Evolutionary conservation across 331 rosid species (phyloP).

Genomic region (Cydonia oblonga): DNA sequence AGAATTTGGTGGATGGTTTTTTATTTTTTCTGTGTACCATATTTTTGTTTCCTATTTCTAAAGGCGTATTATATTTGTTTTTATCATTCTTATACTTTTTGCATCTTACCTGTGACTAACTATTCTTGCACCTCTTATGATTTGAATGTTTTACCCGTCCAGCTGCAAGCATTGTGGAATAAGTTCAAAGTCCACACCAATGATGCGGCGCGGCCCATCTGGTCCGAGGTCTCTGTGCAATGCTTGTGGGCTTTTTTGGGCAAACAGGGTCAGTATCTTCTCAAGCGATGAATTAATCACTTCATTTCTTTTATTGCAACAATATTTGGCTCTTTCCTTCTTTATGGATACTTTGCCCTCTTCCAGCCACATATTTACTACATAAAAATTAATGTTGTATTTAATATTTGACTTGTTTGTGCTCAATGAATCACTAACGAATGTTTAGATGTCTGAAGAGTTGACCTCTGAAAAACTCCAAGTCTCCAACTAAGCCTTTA

Average conservation of each 20-base stretch:
- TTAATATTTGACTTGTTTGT: not conserved
- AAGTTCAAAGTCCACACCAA: constrained; percentile 85
- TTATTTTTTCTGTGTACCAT: too few species aligned
- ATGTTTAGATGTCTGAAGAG: not conserved
- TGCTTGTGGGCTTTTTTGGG: constrained; percentile 96
- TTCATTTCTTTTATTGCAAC: not conserved
- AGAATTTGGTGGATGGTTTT: not conserved
- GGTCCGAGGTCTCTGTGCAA: constrained; percentile 96
- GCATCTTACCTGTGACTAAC: not conserved
- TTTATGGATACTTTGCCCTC: not conserved
- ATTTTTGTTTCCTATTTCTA: not conserved
- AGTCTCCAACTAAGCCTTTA: too few species aligned
- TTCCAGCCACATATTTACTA: not conserved
- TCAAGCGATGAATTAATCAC: constrained; percentile 3
- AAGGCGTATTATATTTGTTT: not conserved
- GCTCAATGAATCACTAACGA: not conserved
- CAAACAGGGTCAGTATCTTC: constrained; percentile 64
- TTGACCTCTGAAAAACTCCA: too few species aligned
- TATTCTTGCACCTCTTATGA: constrained; percentile 12
- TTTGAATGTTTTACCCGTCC: constrained; percentile 22
- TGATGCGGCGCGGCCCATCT: constrained; percentile 96
- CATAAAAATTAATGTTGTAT: not conserved
- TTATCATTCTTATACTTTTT: not conserved
- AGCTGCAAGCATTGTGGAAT: constrained; percentile 84
- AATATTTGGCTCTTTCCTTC: not conserved